These are phyloP conservation scores for Pichia sp. DNA, from an alignment of 1,139 yeast genomes.

Conservation along the genomic window DNA sequence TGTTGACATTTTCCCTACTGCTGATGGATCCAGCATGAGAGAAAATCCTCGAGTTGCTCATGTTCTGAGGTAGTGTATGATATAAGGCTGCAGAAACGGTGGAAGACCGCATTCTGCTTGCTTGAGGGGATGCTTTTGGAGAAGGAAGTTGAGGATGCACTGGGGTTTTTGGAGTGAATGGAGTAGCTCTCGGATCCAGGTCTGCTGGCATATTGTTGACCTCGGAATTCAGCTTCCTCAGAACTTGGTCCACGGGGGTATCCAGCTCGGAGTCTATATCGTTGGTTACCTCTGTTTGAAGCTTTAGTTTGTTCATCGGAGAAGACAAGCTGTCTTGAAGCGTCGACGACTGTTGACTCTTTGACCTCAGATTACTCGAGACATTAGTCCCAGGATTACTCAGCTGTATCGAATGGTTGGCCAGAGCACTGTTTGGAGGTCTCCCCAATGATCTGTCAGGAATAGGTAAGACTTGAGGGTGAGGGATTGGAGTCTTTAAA, in stretches of 20 bases:
- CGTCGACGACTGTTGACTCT: conserved; percentile 11
- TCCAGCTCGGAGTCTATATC: conserved; percentile 32
- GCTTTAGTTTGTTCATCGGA: conserved; percentile 25
- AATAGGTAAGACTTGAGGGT: conserved; percentile 15
- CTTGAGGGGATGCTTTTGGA: not conserved
- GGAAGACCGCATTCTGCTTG: conserved; percentile 15
- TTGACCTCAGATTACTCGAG: conserved; percentile 10
- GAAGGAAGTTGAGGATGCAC: not conserved
- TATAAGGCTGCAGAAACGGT: conserved; percentile 19
- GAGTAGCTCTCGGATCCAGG: not conserved
- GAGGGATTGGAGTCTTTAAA: not conserved
- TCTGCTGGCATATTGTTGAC: not conserved
- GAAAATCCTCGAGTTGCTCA: not conserved
- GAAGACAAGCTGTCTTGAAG: not conserved
- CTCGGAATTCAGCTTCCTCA: conserved; percentile 3
- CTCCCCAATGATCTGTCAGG: conserved; percentile 18
- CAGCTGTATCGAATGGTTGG: conserved; percentile 19
- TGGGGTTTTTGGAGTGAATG: not conserved
- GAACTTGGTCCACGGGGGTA: conserved; percentile 15
- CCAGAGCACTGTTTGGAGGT: conserved; percentile 7
- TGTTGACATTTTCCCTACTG: not conserved
- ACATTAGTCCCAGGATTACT: conserved; percentile 17
- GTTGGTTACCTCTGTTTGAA: conserved; percentile 32
- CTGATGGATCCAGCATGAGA: not conserved
- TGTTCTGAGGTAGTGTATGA: not conserved